phyloP scores from a whole-genome alignment of 2,329 filamentous ascomycete species.

The Scedosporium dehoogii region DNA sequence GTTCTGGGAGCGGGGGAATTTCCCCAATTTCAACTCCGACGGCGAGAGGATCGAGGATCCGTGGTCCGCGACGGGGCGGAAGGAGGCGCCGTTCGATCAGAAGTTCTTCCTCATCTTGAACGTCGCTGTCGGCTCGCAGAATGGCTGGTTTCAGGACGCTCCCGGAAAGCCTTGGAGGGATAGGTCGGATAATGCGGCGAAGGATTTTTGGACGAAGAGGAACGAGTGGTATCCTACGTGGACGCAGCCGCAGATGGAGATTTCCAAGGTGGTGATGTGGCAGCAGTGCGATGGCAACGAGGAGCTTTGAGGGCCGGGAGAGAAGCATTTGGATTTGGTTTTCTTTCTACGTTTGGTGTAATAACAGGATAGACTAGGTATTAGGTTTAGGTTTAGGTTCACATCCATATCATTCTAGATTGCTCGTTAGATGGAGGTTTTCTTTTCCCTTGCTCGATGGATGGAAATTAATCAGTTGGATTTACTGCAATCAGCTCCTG shows the following conservation, averaged over 20 bases:
- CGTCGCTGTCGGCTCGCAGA: conserved; percentile 66
- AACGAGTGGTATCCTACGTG: conserved; percentile 62
- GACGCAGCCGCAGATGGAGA: conserved; percentile 56
- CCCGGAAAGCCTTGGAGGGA: conserved; percentile 74
- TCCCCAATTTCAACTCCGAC: conserved; percentile 54
- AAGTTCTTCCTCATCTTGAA: conserved; percentile 69
- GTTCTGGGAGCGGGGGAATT: conserved; percentile 60
- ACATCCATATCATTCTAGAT: no score
- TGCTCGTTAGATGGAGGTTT: no score
- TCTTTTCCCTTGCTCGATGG: no score
- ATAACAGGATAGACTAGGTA: neutral
- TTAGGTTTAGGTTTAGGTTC: no score
- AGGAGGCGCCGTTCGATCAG: conserved; percentile 65
- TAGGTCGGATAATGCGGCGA: conserved; percentile 51
- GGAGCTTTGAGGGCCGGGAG: conserved; percentile 28
- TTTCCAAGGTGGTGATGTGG: conserved; percentile 62
- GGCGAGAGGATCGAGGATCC: conserved; percentile 53
- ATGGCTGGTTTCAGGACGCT: conserved; percentile 74
- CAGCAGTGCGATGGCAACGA: conserved; percentile 57
- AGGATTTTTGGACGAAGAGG: conserved; percentile 66
- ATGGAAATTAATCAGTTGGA: no score
- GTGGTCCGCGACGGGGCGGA: conserved; percentile 51
- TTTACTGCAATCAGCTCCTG: no score
- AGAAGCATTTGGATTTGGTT: neutral
- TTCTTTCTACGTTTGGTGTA: neutral